A percentile compares a stretch with the other conserved stretches of the same genome.
These are phyloP conservation scores for Suhomyces prunicola DNA, from an alignment of 805 yeast species.

Conservation along the genomic window DNA sequence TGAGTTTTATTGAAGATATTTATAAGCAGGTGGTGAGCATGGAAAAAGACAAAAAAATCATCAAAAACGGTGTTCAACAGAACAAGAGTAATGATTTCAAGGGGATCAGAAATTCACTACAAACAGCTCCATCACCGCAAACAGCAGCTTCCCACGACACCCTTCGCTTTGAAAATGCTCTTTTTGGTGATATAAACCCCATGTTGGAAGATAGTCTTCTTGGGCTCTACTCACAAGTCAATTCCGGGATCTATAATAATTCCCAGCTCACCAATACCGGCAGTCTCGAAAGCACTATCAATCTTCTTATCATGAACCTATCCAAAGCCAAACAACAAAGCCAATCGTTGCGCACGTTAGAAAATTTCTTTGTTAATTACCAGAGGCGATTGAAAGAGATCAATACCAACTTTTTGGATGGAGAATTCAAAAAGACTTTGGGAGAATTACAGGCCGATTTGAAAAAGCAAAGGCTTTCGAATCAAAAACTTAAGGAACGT, in stretches of 20 bases:
- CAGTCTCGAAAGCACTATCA: constrained; percentile 53
- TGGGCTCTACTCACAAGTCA: constrained; percentile 45
- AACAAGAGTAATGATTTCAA: background rate
- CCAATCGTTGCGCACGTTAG: constrained; percentile 52
- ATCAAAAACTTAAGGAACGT: constrained; percentile 14
- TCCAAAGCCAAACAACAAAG: constrained; percentile 59
- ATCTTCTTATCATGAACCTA: constrained; percentile 51
- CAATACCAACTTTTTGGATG: constrained; percentile 22
- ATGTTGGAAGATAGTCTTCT: constrained; percentile 48
- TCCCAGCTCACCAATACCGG: constrained; percentile 58
- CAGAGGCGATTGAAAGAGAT: constrained; percentile 24
- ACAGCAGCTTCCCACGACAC: background rate
- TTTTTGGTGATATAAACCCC: constrained; percentile 59
- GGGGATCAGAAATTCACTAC: background rate
- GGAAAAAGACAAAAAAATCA: background rate
- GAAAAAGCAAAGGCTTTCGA: constrained; percentile 11
- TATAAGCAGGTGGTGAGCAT: constrained; percentile 7
- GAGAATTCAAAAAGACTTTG: constrained; percentile 14
- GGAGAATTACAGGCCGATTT: constrained; percentile 14
- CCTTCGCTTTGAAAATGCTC: constrained; percentile 50
- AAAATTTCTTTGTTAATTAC: constrained; percentile 52
- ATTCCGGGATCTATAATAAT: constrained; percentile 57
- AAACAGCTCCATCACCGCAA: background rate
- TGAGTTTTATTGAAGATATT: constrained; percentile 34
- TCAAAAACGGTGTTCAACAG: background rate